Conservation (phyloP, 2,329 filamentous ascomycete genomes). For the Tolypocladium tropicale region DNA sequence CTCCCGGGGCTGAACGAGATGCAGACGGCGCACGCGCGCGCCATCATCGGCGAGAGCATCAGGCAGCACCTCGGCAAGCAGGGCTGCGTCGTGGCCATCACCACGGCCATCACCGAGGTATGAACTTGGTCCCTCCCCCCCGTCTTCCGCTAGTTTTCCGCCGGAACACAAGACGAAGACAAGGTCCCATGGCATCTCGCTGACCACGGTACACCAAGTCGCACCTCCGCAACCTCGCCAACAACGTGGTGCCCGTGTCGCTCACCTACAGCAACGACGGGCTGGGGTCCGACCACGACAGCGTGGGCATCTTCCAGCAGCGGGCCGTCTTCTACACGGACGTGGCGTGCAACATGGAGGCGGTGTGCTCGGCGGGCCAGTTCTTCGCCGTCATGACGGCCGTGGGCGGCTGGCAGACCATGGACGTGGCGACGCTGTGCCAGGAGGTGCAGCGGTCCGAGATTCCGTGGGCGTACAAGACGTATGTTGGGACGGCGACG, state of each 20-base stretch:
- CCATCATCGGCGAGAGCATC: slow-evolving; percentile 10
- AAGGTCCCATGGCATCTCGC: too few relatives aligned
- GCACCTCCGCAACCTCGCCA: slow-evolving; percentile 10
- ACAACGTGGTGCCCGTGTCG: slow-evolving; percentile 9
- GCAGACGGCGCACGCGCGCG: slow-evolving; percentile 9
- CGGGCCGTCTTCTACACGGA: slow-evolving; percentile 11
- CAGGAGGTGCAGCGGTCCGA: slow-evolving; percentile 13
- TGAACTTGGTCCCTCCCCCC: background rate
- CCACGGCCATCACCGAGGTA: slow-evolving; percentile 12
- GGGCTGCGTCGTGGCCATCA: slow-evolving; percentile 11
- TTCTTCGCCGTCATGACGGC: slow-evolving; percentile 10
- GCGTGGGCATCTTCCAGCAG: slow-evolving; percentile 14
- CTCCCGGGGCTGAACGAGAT: slow-evolving; percentile 9
- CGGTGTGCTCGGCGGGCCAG: slow-evolving; percentile 10
- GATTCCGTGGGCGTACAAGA: slow-evolving; percentile 8
- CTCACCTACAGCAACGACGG: slow-evolving; percentile 9
- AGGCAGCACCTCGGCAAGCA: slow-evolving; percentile 7
- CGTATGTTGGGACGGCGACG: slow-evolving; percentile 7
- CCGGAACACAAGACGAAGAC: too few relatives aligned
- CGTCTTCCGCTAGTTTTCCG: too few relatives aligned
- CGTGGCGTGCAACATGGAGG: slow-evolving; percentile 11
- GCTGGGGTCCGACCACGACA: slow-evolving; percentile 12
- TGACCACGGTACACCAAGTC: slow-evolving; percentile 8
- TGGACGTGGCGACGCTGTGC: slow-evolving; percentile 11
- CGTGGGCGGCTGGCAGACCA: slow-evolving; percentile 10